Conservation (phyloP, 106 monocot genomes). For the Dactylorhiza incarnata region DNA sequence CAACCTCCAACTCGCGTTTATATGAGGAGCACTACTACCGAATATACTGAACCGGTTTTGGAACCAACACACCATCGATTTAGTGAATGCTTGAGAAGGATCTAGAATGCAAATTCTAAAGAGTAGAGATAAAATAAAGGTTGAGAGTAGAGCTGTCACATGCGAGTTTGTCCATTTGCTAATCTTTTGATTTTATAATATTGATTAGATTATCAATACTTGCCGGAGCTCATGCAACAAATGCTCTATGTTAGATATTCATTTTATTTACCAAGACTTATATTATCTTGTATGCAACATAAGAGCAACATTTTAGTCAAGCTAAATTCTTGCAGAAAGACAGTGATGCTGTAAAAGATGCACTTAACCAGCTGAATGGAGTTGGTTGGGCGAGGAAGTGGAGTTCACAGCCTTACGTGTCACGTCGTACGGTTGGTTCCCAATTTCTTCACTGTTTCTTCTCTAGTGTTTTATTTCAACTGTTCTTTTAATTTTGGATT, state of each 20-base stretch:
- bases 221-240: neutral
- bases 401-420: slow-evolving; percentile 93
- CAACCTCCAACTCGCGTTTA: no score
- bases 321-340: slow-evolving; percentile 52
- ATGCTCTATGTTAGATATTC: neutral
- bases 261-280: neutral
- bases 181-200: neutral
- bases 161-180: neutral
- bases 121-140: no score
- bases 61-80: no score
- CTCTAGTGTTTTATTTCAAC: neutral
- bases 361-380: slow-evolving; percentile 63
- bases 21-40: no score
- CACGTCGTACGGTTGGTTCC: slow-evolving; percentile 85
- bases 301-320: neutral
- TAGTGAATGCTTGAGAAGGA: no score
- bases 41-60: no score
- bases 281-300: neutral
- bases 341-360: slow-evolving; percentile 60
- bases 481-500: neutral
- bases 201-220: neutral
- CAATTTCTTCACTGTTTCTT: neutral
- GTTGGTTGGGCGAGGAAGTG: slow-evolving; percentile 91
- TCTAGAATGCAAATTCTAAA: no score
- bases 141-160: neutral